These are phyloP conservation scores for Trypanosoma grayi DNA, from an alignment of 208 protist genomes.

Conservation along the genomic window DNA sequence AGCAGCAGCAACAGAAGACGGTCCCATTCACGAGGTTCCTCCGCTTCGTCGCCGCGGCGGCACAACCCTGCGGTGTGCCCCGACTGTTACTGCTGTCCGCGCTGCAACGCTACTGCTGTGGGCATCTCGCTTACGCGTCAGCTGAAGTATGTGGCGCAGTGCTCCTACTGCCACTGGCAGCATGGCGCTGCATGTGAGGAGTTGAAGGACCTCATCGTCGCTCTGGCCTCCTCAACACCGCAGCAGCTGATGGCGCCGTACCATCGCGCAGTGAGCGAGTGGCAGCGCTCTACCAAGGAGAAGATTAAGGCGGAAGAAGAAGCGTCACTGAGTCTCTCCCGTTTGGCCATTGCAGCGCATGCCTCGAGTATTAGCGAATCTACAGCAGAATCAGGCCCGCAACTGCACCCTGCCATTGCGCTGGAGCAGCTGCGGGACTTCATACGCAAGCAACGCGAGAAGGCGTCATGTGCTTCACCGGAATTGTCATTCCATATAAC, in stretches of 20 bases:
- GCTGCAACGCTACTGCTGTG: slow-evolving; percentile 29
- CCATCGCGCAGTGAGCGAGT: not conserved
- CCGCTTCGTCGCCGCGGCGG: not conserved
- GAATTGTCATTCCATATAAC: not conserved
- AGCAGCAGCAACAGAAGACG: not conserved
- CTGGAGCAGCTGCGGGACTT: slow-evolving; percentile 31
- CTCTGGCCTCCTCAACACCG: not conserved
- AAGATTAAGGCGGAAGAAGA: not conserved
- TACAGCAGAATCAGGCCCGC: not conserved
- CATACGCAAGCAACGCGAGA: not conserved
- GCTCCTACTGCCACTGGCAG: slow-evolving; percentile 55
- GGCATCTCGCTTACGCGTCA: slow-evolving; percentile 9
- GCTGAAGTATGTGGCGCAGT: slow-evolving; percentile 41
- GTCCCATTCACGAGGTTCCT: not conserved
- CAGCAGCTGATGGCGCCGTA: not conserved
- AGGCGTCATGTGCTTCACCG: not conserved
- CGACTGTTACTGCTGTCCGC: slow-evolving; percentile 54
- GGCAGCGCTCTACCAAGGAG: slow-evolving; percentile 1
- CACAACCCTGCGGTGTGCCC: slow-evolving; percentile 25
- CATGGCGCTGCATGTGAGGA: slow-evolving; percentile 5
- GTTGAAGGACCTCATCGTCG: slow-evolving; percentile 1
- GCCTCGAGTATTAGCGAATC: not conserved
- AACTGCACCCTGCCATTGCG: slow-evolving; percentile 27
- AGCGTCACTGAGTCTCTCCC: slow-evolving; percentile 7
- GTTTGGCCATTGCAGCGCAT: slow-evolving; percentile 1